Evolutionary conservation across 352 stramenopile species (phyloP).

Genomic region (Phytophthora nicotianae): DNA sequence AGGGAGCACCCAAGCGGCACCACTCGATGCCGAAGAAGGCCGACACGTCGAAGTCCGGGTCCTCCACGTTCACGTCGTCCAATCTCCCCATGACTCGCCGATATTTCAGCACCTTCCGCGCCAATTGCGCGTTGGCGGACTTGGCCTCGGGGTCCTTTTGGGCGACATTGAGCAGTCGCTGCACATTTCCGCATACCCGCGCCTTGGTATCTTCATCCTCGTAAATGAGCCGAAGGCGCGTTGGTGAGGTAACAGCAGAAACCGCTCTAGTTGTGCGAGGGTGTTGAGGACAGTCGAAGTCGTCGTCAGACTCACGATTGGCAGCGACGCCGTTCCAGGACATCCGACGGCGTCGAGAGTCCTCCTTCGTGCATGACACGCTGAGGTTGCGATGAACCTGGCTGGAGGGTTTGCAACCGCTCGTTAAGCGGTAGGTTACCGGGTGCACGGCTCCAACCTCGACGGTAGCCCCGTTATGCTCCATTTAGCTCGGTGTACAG

Average conservation of each 20-base stretch:
- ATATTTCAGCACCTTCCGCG: slow-evolving; percentile 47
- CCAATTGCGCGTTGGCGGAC: slow-evolving; percentile 39
- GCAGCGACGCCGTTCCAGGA: slow-evolving; percentile 32
- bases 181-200: slow-evolving; percentile 42
- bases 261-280: slow-evolving; percentile 15
- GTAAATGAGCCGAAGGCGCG: slow-evolving; percentile 43
- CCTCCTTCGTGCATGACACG: slow-evolving; percentile 22
- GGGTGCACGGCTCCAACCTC: slow-evolving; percentile 14
- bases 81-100: slow-evolving; percentile 39
- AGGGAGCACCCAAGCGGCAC: slow-evolving; percentile 31
- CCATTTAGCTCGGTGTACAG: slow-evolving; percentile 15
- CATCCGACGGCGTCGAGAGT: slow-evolving; percentile 18
- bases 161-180: slow-evolving; percentile 40
- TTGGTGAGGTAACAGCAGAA: slow-evolving; percentile 14
- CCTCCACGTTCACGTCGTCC: slow-evolving; percentile 39
- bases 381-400: slow-evolving; percentile 20
- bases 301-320: slow-evolving; percentile 4
- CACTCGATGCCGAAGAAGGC: slow-evolving; percentile 53
- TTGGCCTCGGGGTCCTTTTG: slow-evolving; percentile 34
- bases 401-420: slow-evolving; percentile 11
- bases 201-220: slow-evolving; percentile 43
- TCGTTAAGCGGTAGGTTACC: slow-evolving; percentile 39
- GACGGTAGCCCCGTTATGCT: slow-evolving; percentile 13
- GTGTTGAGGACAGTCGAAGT: slow-evolving; percentile 9
- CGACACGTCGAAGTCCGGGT: slow-evolving; percentile 43